A percentile compares a stretch with the other conserved stretches of the same genome.
These are phyloP conservation scores for Yamadazyma sp. DNA, from an alignment of 805 yeast species.

Conservation along the genomic window DNA sequence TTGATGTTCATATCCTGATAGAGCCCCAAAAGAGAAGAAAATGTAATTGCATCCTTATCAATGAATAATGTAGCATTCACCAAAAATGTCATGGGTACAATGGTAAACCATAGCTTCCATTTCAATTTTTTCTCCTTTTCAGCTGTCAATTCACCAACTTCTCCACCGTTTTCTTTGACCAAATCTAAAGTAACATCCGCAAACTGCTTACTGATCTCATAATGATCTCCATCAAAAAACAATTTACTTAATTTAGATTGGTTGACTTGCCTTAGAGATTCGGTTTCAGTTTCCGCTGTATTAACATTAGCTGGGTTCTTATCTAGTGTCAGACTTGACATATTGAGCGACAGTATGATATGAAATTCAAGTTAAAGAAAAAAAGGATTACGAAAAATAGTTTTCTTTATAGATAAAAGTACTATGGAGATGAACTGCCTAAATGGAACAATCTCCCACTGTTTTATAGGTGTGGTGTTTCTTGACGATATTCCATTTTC, in stretches of 20 bases:
- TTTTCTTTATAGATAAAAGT: too few relatives aligned
- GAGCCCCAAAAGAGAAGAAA: conserved; percentile 46
- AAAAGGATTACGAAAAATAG: too few relatives aligned
- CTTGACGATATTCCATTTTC: too few relatives aligned
- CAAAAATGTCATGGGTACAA: conserved; percentile 22
- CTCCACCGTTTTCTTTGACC: conserved; percentile 3
- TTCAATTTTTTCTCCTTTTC: conserved; percentile 11
- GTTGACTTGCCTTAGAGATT: too few relatives aligned
- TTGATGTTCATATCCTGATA: conserved; percentile 44
- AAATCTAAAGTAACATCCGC: conserved; percentile 11
- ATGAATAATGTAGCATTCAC: conserved; percentile 41
- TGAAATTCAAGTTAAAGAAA: too few relatives aligned
- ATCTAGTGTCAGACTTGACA: too few relatives aligned
- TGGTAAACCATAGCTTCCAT: conserved; percentile 13
- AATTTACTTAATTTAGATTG: conserved; percentile 7
- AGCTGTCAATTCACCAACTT: conserved; percentile 10
- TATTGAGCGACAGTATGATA: too few relatives aligned
- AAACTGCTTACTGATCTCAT: conserved; percentile 5
- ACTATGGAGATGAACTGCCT: too few relatives aligned
- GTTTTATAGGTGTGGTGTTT: too few relatives aligned
- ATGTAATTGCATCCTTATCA: conserved; percentile 52
- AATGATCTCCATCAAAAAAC: conserved; percentile 8
- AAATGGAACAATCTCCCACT: too few relatives aligned
- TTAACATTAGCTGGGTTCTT: too few relatives aligned
- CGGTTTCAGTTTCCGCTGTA: too few relatives aligned